A percentile compares a stretch with the other conserved stretches of the same genome.
phyloP scores from a whole-genome alignment of 108 stramenopile genomes.

The Schizochytrium sp. region DNA sequence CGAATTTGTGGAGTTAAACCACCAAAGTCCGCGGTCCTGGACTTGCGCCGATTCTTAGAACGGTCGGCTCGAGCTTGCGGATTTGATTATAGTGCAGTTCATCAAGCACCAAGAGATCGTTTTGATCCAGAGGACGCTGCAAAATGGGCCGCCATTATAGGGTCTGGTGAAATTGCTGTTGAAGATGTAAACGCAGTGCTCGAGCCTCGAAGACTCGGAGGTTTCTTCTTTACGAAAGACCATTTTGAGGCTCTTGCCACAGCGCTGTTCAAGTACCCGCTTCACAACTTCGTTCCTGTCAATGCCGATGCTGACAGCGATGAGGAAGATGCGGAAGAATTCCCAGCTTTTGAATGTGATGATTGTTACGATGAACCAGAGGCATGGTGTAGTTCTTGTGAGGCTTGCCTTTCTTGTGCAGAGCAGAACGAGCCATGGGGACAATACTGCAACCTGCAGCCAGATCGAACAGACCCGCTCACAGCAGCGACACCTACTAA shows the following conservation, averaged over 20 bases:
- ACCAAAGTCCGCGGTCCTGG: background rate
- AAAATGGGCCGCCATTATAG: constrained; percentile 8
- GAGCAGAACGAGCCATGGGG: background rate
- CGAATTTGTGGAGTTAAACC: no score
- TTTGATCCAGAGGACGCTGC: background rate
- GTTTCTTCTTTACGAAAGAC: background rate
- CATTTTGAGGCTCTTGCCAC: background rate
- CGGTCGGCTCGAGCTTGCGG: background rate
- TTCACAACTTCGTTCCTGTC: background rate
- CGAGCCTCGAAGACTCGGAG: background rate
- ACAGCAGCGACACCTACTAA: no score
- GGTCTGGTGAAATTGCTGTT: background rate
- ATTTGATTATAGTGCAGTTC: background rate
- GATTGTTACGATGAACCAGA: background rate
- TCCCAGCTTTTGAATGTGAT: background rate
- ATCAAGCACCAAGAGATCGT: background rate
- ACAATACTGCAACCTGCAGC: background rate
- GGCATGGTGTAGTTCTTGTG: background rate
- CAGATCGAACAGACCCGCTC: background rate
- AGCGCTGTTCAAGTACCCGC: background rate
- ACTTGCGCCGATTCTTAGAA: constrained; percentile 1
- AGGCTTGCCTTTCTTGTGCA: background rate
- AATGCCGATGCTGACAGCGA: no score
- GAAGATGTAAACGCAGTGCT: constrained; percentile 9
- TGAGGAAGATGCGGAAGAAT: no score